These are phyloP conservation scores for Suillus fuscotomentosus DNA, from an alignment of 768 basidiomycete species.

Conservation along the genomic window DNA sequence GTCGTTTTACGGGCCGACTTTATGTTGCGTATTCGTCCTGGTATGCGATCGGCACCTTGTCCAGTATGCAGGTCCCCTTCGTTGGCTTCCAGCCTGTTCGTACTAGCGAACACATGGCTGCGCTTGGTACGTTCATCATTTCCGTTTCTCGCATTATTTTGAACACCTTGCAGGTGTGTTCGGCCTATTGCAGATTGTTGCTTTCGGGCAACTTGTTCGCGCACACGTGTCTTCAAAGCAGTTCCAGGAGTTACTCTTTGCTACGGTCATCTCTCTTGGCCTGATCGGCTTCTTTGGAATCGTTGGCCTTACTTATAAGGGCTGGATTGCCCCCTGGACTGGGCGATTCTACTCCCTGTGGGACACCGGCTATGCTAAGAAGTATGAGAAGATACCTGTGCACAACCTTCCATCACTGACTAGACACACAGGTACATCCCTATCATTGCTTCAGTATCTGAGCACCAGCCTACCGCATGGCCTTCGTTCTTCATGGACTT, in stretches of 20 bases:
- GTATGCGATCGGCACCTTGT: slow-evolving; percentile 96
- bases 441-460: slow-evolving; percentile 98
- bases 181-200: slow-evolving; percentile 92
- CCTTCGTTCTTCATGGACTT: slow-evolving; percentile 99
- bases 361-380: slow-evolving; percentile 99
- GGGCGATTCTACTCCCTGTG: slow-evolving; percentile 98
- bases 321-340: slow-evolving; percentile 99
- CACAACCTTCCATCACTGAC: slow-evolving; percentile 7
- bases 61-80: slow-evolving; percentile 99
- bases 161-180: slow-evolving; percentile 67
- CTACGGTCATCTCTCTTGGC: slow-evolving; percentile 67
- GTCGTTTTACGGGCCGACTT: slow-evolving; percentile 86
- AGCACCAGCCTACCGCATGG: slow-evolving; percentile 99
- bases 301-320: slow-evolving; percentile 82
- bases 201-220: slow-evolving; percentile 87
- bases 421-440: slow-evolving; percentile 71
- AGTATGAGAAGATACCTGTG: slow-evolving; percentile 46
- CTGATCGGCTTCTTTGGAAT: slow-evolving; percentile 72
- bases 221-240: slow-evolving; percentile 89
- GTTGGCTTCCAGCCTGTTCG: slow-evolving; percentile 98
- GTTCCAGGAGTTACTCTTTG: slow-evolving; percentile 79
- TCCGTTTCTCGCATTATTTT: slow-evolving; percentile 11
- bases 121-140: slow-evolving; percentile 61
- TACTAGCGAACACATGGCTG: slow-evolving; percentile 99
- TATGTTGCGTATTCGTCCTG: slow-evolving; percentile 96